phyloP scores from a whole-genome alignment of 306 rosid species.

The Phaseolus lunatus region DNA sequence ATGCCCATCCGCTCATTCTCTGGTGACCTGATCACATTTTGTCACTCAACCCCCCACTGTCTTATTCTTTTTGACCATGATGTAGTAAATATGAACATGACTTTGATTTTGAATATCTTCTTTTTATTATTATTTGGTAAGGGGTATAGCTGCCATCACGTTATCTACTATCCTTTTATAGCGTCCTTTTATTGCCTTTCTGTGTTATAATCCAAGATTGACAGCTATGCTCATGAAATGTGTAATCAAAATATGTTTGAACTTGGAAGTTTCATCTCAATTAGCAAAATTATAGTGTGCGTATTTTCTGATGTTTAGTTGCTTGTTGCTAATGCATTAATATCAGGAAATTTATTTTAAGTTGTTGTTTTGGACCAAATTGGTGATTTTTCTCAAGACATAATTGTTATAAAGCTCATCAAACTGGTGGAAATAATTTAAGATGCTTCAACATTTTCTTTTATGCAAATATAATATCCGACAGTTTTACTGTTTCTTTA shows the following conservation, averaged over 20 bases:
- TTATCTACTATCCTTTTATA: background rate
- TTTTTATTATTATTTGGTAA: background rate
- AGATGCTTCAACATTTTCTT: background rate
- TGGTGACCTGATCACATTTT: no score
- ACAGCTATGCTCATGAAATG: background rate
- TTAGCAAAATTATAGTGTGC: background rate
- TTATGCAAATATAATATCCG: background rate
- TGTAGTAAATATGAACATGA: background rate
- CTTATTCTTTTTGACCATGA: background rate
- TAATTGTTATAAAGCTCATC: slow-evolving; percentile 13
- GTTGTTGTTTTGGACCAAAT: slow-evolving; percentile 29
- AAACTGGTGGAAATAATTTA: background rate
- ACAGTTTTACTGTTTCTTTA: background rate
- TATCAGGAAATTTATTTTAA: background rate
- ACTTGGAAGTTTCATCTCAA: background rate
- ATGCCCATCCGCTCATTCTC: no score
- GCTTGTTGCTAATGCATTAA: background rate
- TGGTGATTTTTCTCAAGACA: slow-evolving; percentile 1
- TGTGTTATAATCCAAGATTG: background rate
- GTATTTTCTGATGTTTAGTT: background rate
- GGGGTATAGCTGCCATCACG: background rate
- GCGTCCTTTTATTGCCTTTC: background rate
- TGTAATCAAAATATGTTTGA: background rate
- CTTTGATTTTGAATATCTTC: background rate
- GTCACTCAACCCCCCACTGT: no score